Evolutionary conservation across 108 stramenopile genomes (phyloP).

Genomic region (Nitzschia inconspicua): DNA sequence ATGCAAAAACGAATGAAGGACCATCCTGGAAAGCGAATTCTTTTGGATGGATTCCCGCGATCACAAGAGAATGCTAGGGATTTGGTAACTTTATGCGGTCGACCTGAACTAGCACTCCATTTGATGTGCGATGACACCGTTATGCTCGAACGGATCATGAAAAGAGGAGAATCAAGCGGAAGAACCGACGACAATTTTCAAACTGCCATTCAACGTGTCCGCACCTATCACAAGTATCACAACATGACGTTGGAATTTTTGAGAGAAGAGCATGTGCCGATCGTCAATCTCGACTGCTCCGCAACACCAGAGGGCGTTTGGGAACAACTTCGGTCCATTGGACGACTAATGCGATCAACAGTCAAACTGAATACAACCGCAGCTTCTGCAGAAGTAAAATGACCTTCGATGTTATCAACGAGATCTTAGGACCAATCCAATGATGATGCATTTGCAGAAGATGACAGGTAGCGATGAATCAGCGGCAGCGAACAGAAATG

Average conservation of each 20-base stretch:
- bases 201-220: slow-evolving; percentile 56
- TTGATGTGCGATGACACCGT: slow-evolving; percentile 68
- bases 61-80: slow-evolving; percentile 60
- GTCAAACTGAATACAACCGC: too few species aligned
- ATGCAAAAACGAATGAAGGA: slow-evolving; percentile 75
- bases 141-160: slow-evolving; percentile 65
- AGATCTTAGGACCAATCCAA: too few species aligned
- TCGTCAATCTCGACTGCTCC: slow-evolving; percentile 66
- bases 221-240: slow-evolving; percentile 72
- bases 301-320: slow-evolving; percentile 58
- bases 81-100: slow-evolving; percentile 56
- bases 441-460: too few species aligned
- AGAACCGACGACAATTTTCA: slow-evolving; percentile 71
- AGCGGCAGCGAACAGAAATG: too few species aligned
- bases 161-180: slow-evolving; percentile 17
- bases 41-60: slow-evolving; percentile 85
- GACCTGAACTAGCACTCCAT: slow-evolving; percentile 64
- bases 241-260: slow-evolving; percentile 59
- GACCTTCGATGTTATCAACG: too few species aligned
- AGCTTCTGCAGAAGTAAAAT: too few species aligned
- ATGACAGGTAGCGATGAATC: too few species aligned
- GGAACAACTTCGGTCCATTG: slow-evolving; percentile 64
- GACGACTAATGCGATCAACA: slow-evolving; percentile 42
- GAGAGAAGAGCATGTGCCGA: slow-evolving; percentile 54
- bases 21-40: slow-evolving; percentile 66